Conservation (phyloP, 352 stramenopile genomes). For the Pythium aphanidermatum region DNA sequence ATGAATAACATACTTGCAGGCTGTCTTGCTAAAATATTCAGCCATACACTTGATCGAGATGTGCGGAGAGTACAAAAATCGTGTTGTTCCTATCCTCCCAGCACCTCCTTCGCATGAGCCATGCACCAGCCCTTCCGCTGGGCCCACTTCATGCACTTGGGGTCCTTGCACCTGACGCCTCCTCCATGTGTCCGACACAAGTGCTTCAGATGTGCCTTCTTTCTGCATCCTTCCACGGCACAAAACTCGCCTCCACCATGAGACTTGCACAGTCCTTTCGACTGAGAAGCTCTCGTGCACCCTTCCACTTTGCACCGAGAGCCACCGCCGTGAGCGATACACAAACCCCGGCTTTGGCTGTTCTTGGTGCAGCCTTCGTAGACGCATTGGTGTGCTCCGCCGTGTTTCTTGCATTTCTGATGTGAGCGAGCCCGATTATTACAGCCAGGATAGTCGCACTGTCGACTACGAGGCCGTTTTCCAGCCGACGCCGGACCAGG, state of each 20-base stretch:
- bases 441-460: slow-evolving; percentile 73
- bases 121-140: slow-evolving; percentile 88
- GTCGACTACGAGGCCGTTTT: slow-evolving; percentile 21
- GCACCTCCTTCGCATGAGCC: slow-evolving; percentile 79
- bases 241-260: slow-evolving; percentile 81
- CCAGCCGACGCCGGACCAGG: background rate
- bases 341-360: slow-evolving; percentile 80
- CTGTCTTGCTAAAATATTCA: too few relatives aligned
- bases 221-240: slow-evolving; percentile 71
- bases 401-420: slow-evolving; percentile 88
- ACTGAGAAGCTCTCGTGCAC: slow-evolving; percentile 78
- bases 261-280: slow-evolving; percentile 81
- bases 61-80: too few relatives aligned
- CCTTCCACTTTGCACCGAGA: slow-evolving; percentile 75
- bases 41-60: too few relatives aligned
- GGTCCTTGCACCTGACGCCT: slow-evolving; percentile 75
- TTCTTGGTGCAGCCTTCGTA: slow-evolving; percentile 85
- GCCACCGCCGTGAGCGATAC: slow-evolving; percentile 77
- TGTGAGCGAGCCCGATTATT: slow-evolving; percentile 75
- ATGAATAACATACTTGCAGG: too few relatives aligned
- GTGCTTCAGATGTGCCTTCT: slow-evolving; percentile 85
- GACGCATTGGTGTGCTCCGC: slow-evolving; percentile 78
- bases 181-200: slow-evolving; percentile 81
- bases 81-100: slow-evolving; percentile 27
- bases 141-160: slow-evolving; percentile 80